Percentiles rank a stretch among this genome's conserved stretches.
phyloP scores from a whole-genome alignment of 2,329 filamentous ascomycete genomes.

The Colletotrichum nymphaeae region DNA sequence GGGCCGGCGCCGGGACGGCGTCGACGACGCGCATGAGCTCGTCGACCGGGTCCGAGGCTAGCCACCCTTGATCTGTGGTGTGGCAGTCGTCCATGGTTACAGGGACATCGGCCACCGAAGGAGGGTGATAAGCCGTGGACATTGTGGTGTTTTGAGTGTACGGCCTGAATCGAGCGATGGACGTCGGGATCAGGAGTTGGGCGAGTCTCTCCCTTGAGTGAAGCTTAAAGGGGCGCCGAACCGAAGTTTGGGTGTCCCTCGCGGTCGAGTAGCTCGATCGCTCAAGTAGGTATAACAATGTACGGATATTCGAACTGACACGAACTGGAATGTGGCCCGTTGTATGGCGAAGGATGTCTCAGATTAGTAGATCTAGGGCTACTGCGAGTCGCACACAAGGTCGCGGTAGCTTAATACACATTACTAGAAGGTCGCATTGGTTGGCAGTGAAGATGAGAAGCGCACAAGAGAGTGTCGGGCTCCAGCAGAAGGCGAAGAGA shows the following conservation, averaged over 20 bases:
- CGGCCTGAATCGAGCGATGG: neutral
- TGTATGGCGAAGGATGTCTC: conserved; percentile 20
- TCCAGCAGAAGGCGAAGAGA: neutral
- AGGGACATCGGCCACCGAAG: conserved; percentile 12
- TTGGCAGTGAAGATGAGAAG: neutral
- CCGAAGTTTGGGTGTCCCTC: neutral
- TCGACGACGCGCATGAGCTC: conserved; percentile 7
- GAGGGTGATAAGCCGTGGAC: conserved; percentile 22
- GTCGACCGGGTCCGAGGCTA: conserved; percentile 13
- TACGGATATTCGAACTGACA: neutral
- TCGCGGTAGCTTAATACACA: neutral
- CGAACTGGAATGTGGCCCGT: neutral
- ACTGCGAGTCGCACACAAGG: conserved; percentile 12
- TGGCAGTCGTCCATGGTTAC: neutral
- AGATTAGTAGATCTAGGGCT: conserved; percentile 7
- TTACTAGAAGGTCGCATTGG: neutral
- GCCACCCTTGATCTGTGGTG: conserved; percentile 15
- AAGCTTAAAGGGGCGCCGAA: neutral
- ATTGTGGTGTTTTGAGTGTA: neutral
- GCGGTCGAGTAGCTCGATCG: neutral
- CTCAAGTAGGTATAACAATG: neutral
- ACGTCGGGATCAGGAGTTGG: neutral
- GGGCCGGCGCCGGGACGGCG: conserved; percentile 9
- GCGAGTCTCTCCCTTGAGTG: neutral
- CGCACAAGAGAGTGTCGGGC: neutral